Conservation (phyloP, 768 basidiomycete genomes). For the Paxillus ammoniavirescens region DNA sequence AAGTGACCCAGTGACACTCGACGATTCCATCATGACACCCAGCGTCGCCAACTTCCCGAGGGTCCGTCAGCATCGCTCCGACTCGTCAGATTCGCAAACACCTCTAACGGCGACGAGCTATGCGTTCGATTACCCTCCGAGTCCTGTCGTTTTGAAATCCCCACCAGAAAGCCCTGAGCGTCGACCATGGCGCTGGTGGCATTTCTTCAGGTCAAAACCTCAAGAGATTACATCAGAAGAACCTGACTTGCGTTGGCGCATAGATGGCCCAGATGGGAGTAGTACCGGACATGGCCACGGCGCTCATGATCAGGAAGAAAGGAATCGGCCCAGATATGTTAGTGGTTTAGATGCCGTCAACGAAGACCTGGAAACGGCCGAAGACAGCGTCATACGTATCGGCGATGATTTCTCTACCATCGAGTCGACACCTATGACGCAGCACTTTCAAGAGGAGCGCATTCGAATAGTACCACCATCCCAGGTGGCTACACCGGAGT, state of each 20-base stretch:
- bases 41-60: conserved; percentile 1
- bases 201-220: conserved; percentile 23
- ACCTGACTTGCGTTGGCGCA: conserved; percentile 19
- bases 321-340: neutral
- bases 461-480: neutral
- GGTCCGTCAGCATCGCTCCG: conserved; percentile 15
- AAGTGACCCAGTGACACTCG: conserved; percentile 19
- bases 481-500: conserved; percentile 6
- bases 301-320: conserved; percentile 8
- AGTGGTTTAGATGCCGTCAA: conserved; percentile 6
- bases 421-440: conserved; percentile 12
- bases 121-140: conserved; percentile 12
- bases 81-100: conserved; percentile 28
- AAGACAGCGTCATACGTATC: conserved; percentile 17
- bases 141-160: neutral
- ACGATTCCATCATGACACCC: conserved; percentile 19
- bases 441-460: conserved; percentile 8
- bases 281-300: conserved; percentile 18
- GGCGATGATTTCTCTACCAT: conserved; percentile 16
- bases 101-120: conserved; percentile 17
- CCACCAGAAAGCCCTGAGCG: conserved; percentile 4
- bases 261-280: conserved; percentile 27
- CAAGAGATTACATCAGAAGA: conserved; percentile 21
- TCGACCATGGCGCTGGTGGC: conserved; percentile 22
- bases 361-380: conserved; percentile 12